Evolutionary conservation across 345 rosid species (phyloP).

Genomic region (Salix purpurea): DNA sequence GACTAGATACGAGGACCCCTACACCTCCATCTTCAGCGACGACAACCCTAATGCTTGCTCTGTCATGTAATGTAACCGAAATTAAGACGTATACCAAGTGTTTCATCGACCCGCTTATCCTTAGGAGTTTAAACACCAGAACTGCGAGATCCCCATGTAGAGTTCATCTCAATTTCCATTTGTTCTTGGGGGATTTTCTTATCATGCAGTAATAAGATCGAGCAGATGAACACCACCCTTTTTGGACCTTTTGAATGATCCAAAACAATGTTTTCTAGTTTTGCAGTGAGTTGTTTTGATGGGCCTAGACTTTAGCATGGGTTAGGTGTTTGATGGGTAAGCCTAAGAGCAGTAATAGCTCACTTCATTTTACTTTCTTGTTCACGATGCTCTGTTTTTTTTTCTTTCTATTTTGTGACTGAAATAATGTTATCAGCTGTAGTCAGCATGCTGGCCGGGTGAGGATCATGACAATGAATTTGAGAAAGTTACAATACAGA

Average conservation of each 20-base stretch:
- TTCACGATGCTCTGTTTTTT: conserved; percentile 1
- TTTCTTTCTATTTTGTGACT: background rate
- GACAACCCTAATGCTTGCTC: conserved; percentile 96
- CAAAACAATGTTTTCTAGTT: conserved; percentile 11
- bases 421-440: conserved; percentile 15
- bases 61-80: conserved; percentile 43
- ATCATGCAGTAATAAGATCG: background rate
- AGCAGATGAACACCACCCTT: background rate
- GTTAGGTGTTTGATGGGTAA: conserved; percentile 11
- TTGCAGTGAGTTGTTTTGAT: conserved; percentile 20
- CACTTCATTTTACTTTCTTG: conserved; percentile 7
- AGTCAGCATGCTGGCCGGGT: conserved; percentile 22
- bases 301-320: conserved; percentile 1
- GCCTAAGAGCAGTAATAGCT: background rate
- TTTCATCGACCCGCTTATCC: background rate
- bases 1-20: conserved; percentile 54
- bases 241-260: conserved; percentile 3
- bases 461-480: background rate
- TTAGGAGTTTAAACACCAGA: background rate
- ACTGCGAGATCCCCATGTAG: conserved; percentile 17
- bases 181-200: background rate
- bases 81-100: background rate
- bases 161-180: background rate
- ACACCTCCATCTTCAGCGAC: conserved; percentile 61
- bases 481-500: background rate